Evolutionary conservation across 805 yeast genomes (phyloP), one percentile per base, ranked within the genome.

Genomic region (Saturnispora quitensis): DNA sequence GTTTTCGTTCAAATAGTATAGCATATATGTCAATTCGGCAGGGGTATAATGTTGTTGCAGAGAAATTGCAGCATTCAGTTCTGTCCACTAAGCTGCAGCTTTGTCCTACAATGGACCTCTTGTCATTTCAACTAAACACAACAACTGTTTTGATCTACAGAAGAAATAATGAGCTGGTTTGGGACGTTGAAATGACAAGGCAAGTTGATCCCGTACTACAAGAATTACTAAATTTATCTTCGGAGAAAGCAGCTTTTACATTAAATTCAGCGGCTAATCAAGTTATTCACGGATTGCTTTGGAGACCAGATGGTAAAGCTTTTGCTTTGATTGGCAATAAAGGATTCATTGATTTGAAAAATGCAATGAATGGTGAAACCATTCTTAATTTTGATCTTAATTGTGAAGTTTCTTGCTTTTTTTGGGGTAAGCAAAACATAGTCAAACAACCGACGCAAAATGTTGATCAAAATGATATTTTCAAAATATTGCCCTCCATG

Each of bases 21-120:
- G 42, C 24, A 4, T 20, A 10, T 38, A 7, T 10, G 24, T 38
- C 42, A 38, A 17, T 7, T 17, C 9, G 20, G 20, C 8, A 20
- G 4, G 22, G 24, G 2, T 9, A 18, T 38, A 20, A 4, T 8
- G 13, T 38, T 38, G 18, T 24, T 10, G 22, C 10, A 17, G 42
- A 38, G 13, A 38, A 38, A 18, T 38, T 38, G 20, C 24, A 38
- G 22, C 44, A 40, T 24, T 17, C 27, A 40, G 31, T 40, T 13
- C 31, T 22, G 5, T 31, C 50, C 8, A 20, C 27, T 24, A 59
- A 60, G 35, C 55, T 65, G 22, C 53, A 54, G 5, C 51, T 66
- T 56, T 68, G 71, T 54, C 72, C 72, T 9, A 60, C 67, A 2
- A 68, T 69, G 71, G 68, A 66, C 45, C 58, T 69, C 31, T 44